Conservation (phyloP, 2,329 filamentous ascomycete genomes). For the Simplicillium sp. region DNA sequence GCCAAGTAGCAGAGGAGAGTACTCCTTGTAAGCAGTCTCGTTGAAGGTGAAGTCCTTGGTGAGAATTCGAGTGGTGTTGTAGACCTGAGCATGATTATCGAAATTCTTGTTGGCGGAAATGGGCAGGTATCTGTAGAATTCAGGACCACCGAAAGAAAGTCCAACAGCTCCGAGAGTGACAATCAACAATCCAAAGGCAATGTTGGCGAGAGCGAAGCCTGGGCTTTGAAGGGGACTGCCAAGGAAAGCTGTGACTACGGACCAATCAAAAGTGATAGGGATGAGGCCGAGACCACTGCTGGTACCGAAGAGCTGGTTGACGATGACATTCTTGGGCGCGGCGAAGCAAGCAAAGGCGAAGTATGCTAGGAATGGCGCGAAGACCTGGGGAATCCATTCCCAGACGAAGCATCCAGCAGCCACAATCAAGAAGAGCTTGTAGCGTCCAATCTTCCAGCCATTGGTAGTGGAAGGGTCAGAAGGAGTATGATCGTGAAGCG, state of each 20-base stretch:
- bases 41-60: slow-evolving; percentile 41
- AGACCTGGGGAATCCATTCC: slow-evolving; percentile 50
- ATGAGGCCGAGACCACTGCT: slow-evolving; percentile 51
- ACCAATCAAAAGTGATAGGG: slow-evolving; percentile 60
- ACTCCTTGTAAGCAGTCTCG: slow-evolving; percentile 43
- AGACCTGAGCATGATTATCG: slow-evolving; percentile 48
- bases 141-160: slow-evolving; percentile 39
- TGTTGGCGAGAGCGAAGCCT: slow-evolving; percentile 51
- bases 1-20: slow-evolving; percentile 45
- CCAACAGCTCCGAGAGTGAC: slow-evolving; percentile 40
- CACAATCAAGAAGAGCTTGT: slow-evolving; percentile 46
- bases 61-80: slow-evolving; percentile 48
- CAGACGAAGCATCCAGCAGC: slow-evolving; percentile 41
- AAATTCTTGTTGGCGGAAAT: slow-evolving; percentile 43
- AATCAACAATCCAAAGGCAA: slow-evolving; percentile 41
- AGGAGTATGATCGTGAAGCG: slow-evolving; percentile 50
- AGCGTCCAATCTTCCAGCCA: slow-evolving; percentile 50
- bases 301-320: slow-evolving; percentile 59
- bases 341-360: slow-evolving; percentile 56
- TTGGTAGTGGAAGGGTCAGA: slow-evolving; percentile 40
- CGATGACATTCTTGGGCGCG: slow-evolving; percentile 46
- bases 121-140: slow-evolving; percentile 46
- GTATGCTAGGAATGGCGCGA: slow-evolving; percentile 47
- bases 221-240: slow-evolving; percentile 49
- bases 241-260: slow-evolving; percentile 46